Conservation (phyloP, 78 protist genomes). For the Protostelium mycophagum region DNA sequence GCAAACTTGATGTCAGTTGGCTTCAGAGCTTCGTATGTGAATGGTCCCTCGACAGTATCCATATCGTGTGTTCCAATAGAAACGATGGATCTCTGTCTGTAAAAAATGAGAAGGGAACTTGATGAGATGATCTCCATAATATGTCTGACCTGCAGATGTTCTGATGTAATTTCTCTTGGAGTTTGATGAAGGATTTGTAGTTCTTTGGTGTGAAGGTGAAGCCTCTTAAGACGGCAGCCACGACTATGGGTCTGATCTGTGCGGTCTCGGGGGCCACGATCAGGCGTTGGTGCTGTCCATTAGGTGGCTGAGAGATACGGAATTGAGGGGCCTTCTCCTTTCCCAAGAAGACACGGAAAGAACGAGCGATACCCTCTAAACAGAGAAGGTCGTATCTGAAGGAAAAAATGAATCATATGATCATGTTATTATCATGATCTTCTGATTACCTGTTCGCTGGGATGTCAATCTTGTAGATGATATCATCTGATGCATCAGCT, state of each 20-base stretch:
- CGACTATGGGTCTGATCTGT: constrained; percentile 87
- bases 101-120: neutral
- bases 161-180: constrained; percentile 97
- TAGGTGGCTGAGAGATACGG: constrained; percentile 17
- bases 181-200: constrained; percentile 95
- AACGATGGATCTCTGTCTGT: constrained; percentile 88
- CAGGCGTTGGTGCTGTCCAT: constrained; percentile 10
- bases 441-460: constrained; percentile 94
- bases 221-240: constrained; percentile 92
- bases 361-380: constrained; percentile 92
- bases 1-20: constrained; percentile 90
- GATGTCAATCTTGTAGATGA: constrained; percentile 92
- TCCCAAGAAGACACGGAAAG: constrained; percentile 77
- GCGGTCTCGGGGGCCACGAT: constrained; percentile 8
- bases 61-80: constrained; percentile 99
- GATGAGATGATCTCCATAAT: no score
- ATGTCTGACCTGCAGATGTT: constrained; percentile 82
- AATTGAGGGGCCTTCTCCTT: constrained; percentile 46
- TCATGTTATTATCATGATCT: neutral
- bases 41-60: constrained; percentile 88
- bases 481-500: constrained; percentile 50
- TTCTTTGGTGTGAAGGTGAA: constrained; percentile 66
- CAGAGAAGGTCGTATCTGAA: constrained; percentile 95
- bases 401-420: neutral
- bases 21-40: constrained; percentile 78